A percentile compares a stretch with the other conserved stretches of the same genome.
Conservation (phyloP, 176 grass and related monocot genomes). For the Cenchrus purpureus region DNA sequence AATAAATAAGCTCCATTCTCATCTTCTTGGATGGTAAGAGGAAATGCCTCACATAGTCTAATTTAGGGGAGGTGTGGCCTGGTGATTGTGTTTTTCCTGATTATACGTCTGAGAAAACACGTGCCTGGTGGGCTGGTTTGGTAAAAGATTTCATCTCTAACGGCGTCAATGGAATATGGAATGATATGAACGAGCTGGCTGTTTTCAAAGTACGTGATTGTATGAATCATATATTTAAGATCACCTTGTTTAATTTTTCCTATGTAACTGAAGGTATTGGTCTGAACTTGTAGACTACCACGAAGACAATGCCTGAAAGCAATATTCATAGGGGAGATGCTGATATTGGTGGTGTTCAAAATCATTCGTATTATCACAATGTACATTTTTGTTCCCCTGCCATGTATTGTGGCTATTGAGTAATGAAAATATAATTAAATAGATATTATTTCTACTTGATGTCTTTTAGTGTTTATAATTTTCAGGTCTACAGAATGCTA, state of each 20-base stretch:
- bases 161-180: constrained; percentile 97
- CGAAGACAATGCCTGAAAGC: constrained; percentile 93
- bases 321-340: constrained; percentile 88
- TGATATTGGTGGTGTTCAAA: constrained; percentile 77
- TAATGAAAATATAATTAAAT: background rate
- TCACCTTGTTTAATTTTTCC: constrained; percentile 10
- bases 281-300: constrained; percentile 66
- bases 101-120: constrained; percentile 76
- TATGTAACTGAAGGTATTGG: constrained; percentile 24
- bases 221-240: constrained; percentile 27
- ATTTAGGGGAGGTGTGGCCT: constrained; percentile 88
- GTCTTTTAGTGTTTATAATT: constrained; percentile 11
- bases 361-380: constrained; percentile 96
- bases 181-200: constrained; percentile 97
- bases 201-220: constrained; percentile 70
- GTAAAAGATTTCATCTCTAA: constrained; percentile 80
- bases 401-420: background rate
- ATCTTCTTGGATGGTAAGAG: background rate
- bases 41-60: constrained; percentile 29
- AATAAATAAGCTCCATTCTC: constrained; percentile 12
- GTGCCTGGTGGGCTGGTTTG: constrained; percentile 85
- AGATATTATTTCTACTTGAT: background rate
- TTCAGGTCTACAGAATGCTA: constrained; percentile 92
- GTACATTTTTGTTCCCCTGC: constrained; percentile 48
- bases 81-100: constrained; percentile 98